Evolutionary conservation across 2,329 filamentous ascomycete species (phyloP), one percentile per base, ranked within the genome.

Genomic region (Diaporthe caulivora): DNA sequence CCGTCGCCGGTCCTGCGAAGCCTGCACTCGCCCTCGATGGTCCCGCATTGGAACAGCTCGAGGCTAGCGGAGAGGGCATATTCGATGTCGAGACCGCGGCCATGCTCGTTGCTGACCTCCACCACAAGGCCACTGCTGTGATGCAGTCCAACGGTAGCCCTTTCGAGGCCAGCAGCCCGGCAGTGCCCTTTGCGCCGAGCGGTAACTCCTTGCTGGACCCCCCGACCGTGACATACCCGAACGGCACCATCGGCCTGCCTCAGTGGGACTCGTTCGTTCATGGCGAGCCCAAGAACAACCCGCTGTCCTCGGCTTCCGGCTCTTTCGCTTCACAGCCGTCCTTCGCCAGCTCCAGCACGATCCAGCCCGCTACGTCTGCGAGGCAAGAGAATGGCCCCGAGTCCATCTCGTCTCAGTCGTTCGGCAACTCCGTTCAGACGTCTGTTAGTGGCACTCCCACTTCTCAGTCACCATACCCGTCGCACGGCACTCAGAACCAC

Each of bases 71-170:
- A 82, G 96, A 98, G 83, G 93, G 92, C 82, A 93, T 96, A 85
- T 95, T 98, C 81, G 97, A 98, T 83, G 93, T 98, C 80, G 96
- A 99, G 88, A 95, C 96, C 79, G 97, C 97, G 78, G 97, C 97
- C 78, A 98, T 98, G 95, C 91, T 99, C 83, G 97, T 99, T 87
- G 97, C 96, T 82, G 95, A 98, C 86, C 93, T 98, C 82, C 96
- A 98, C 86, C 95, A 98, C 87, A 98, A 98, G 87, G 95, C 89
- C 80, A 96, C 95, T 55, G 87, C 88, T 44, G 91, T 91, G 79
- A 94, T 91, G 84, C 89, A 90, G 72, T 84, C 84, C 74, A 88
- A 87, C 77, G 87, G 86, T 75, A 87, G 86, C 78, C 86, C 88
- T 65, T 92, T 87, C 79, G 89, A 91, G 76, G 85, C 87, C 76